phyloP scores from a whole-genome alignment of 163 green algal species.

The Prototheca wickerhamii region DNA sequence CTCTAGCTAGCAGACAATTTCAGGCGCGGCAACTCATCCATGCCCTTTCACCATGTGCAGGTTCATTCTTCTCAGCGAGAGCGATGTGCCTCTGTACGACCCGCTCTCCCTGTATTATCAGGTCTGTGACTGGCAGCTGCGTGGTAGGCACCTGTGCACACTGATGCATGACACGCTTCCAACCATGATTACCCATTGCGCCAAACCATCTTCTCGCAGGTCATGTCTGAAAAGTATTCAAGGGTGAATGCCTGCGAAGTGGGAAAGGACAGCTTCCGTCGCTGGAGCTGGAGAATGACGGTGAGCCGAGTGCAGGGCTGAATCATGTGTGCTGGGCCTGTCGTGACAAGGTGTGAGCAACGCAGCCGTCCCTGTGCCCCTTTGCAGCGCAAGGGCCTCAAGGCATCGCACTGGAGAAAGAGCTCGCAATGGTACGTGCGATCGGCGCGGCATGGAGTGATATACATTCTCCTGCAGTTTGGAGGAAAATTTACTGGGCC shows the following conservation, averaged over 20 bases:
- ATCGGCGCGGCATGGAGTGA: background rate
- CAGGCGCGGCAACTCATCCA: background rate
- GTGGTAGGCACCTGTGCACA: background rate
- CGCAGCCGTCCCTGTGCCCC: background rate
- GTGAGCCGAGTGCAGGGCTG: background rate
- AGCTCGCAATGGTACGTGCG: constrained; percentile 39
- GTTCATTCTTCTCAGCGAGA: constrained; percentile 55
- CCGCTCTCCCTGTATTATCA: constrained; percentile 39
- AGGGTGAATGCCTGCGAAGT: constrained; percentile 37
- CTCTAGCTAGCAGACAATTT: background rate
- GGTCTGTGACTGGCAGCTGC: constrained; percentile 6
- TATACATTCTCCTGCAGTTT: background rate
- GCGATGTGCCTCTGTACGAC: constrained; percentile 45
- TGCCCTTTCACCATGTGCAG: constrained; percentile 1
- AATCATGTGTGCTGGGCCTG: background rate
- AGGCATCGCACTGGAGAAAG: constrained; percentile 43
- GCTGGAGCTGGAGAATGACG: constrained; percentile 15
- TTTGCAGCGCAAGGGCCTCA: constrained; percentile 10
- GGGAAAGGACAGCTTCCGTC: background rate
- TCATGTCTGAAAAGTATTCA: constrained; percentile 27
- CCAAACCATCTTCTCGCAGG: background rate
- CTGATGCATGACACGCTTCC: background rate
- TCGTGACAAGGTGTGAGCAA: background rate
- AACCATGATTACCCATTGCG: background rate
- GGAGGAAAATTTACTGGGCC: background rate